Percentiles rank a stretch among this genome's conserved stretches.
phyloP scores from a whole-genome alignment of 306 rosid genomes.

The Lotus japonicus region DNA sequence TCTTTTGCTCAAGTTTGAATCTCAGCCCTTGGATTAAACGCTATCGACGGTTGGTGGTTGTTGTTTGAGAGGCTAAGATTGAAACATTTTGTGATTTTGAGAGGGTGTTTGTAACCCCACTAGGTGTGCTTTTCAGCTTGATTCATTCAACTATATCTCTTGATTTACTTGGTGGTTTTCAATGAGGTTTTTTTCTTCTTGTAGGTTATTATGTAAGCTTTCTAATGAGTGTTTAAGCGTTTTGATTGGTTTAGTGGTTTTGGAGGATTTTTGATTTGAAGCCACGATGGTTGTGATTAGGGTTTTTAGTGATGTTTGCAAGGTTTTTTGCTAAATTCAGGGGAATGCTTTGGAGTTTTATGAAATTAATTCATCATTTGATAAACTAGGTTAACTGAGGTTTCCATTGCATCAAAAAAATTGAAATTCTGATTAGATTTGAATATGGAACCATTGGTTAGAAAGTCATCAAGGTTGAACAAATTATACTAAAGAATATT shows the following conservation, averaged over 20 bases:
- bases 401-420: constrained; percentile 36
- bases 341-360: constrained; percentile 23
- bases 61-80: constrained; percentile 15
- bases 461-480: constrained; percentile 56
- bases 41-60: constrained; percentile 41
- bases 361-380: neutral
- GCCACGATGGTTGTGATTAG: constrained; percentile 52
- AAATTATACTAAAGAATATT: constrained; percentile 7
- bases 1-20: constrained; percentile 34
- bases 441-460: neutral
- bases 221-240: constrained; percentile 19
- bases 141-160: constrained; percentile 33
- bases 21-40: constrained; percentile 46
- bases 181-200: constrained; percentile 14
- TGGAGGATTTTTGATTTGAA: constrained; percentile 42
- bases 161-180: neutral
- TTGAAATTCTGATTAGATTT: constrained; percentile 26
- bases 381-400: constrained; percentile 31
- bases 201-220: constrained; percentile 53
- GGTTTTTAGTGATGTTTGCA: constrained; percentile 54
- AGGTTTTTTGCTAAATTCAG: constrained; percentile 29
- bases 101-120: neutral
- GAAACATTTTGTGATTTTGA: neutral
- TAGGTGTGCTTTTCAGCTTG: constrained; percentile 68
- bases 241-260: neutral